Evolutionary conservation across 495 filamentous ascomycete genomes (phyloP), one percentile per base, ranked within the genome.

Genomic region (Penicillium pulvis): DNA sequence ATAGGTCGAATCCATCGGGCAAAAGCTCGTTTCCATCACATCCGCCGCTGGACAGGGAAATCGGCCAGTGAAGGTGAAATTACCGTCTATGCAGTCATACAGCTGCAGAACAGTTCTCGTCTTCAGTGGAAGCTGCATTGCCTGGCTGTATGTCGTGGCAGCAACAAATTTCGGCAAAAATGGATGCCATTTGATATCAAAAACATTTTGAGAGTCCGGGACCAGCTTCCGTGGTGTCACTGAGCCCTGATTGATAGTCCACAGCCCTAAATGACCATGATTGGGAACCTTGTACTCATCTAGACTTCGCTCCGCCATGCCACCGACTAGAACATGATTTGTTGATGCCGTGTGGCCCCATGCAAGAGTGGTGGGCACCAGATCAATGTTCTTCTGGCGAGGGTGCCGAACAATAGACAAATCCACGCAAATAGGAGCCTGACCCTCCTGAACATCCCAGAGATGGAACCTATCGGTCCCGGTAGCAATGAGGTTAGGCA

Each of bases 161-260:
- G 81, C 83, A 9, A 83, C 75, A 71, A 90, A 88, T 41, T 72
- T 71, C 6, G 75, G 71, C 56, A 85, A 69, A 4, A 62, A 70
- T 0, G 89, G 88, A 67, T 93, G 89, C 88, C 90, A 97, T 8
- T 85, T 81, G 12, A 90, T 79, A 58, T 94, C 90, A 64, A 94
- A 94, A 0, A 92, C 84, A 59, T 90, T 92, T 39, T 88, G 84
- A 0, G 84, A 84, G 7, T 81, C 83, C 0, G 79, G 80, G 7
- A 65, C 51, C 4, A 75, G 43, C 63, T 71, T 79, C 23, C 87
- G 65, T 45, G 68, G 66, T 60, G 78, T 66, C 43, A 82, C 59
- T 9, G 73, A 70, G 4, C 77, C 74, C 44, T 82, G 80, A 16
- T 74, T 57, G 0, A 87, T 78, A 57, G 87, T 79, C 89, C 89